Conservation (phyloP, 768 basidiomycete genomes). For the Auriscalpium microsporum region DNA sequence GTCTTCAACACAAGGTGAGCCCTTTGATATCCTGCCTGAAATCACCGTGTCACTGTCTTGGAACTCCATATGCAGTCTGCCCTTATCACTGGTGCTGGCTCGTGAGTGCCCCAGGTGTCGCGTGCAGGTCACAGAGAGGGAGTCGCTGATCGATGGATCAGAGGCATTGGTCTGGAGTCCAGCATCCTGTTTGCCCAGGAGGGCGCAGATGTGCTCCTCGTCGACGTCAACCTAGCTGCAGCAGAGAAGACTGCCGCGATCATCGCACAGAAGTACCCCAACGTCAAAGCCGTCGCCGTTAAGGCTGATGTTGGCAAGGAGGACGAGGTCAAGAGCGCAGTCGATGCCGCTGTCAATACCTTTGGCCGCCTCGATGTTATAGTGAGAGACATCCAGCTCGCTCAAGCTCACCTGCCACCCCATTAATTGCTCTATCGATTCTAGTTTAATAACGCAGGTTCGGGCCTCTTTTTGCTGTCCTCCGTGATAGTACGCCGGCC, state of each 20-base stretch:
- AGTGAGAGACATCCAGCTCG: slow-evolving; percentile 37
- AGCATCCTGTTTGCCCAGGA: slow-evolving; percentile 93
- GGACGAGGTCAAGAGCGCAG: slow-evolving; percentile 70
- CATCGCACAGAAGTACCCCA: slow-evolving; percentile 59
- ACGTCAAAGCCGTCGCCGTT: slow-evolving; percentile 57
- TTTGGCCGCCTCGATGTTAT: slow-evolving; percentile 96
- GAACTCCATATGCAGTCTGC: slow-evolving; percentile 42
- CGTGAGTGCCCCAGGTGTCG: slow-evolving; percentile 41
- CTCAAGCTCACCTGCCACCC: neutral
- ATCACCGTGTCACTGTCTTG: neutral
- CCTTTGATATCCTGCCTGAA: too few relatives aligned
- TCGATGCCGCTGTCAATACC: slow-evolving; percentile 68
- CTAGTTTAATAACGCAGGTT: slow-evolving; percentile 91
- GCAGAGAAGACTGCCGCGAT: slow-evolving; percentile 59
- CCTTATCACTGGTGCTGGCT: slow-evolving; percentile 82
- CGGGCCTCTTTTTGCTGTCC: slow-evolving; percentile 9
- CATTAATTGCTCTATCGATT: neutral
- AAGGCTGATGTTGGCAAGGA: slow-evolving; percentile 90
- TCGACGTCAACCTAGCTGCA: slow-evolving; percentile 75
- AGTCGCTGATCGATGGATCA: slow-evolving; percentile 24
- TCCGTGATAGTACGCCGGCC: neutral
- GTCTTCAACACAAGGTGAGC: slow-evolving; percentile 58
- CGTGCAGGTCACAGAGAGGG: too few relatives aligned
- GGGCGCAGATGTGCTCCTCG: slow-evolving; percentile 84
- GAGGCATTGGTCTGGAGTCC: slow-evolving; percentile 94